phyloP scores from a whole-genome alignment of 1,139 yeast species.

The Candida sojae region DNA sequence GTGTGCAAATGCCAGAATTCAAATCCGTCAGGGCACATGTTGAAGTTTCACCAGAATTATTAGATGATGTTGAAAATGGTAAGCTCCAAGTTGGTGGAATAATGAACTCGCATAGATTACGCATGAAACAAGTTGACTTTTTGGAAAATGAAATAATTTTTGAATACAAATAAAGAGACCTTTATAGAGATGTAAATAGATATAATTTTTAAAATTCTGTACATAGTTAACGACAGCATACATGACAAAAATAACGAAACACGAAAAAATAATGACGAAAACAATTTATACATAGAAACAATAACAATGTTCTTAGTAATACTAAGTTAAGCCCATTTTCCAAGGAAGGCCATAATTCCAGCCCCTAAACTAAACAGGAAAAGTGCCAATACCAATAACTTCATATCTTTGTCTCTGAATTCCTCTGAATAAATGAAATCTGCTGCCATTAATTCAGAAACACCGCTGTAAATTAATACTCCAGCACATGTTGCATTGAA shows the following conservation, averaged over 20 bases:
- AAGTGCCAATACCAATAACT: constrained; percentile 24
- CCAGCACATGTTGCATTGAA: constrained; percentile 43
- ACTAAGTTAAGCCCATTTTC: constrained; percentile 37
- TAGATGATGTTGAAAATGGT: constrained; percentile 21
- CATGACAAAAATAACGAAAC: neutral
- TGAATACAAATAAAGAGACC: constrained; percentile 12
- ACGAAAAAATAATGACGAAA: neutral
- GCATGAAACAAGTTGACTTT: constrained; percentile 29
- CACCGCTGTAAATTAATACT: constrained; percentile 36
- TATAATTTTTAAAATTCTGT: too few species aligned
- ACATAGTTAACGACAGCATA: neutral
- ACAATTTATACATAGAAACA: too few species aligned
- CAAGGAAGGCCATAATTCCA: constrained; percentile 43
- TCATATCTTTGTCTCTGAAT: constrained; percentile 20
- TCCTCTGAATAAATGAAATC: constrained; percentile 36
- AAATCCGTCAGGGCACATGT: constrained; percentile 25
- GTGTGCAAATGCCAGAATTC: constrained; percentile 31
- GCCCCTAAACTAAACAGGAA: constrained; percentile 34
- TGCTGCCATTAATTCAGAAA: constrained; percentile 44
- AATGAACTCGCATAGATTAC: constrained; percentile 20
- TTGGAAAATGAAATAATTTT: constrained; percentile 34
- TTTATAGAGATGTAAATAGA: neutral
- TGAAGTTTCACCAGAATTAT: constrained; percentile 22
- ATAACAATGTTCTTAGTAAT: too few species aligned
- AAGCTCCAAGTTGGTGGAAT: constrained; percentile 25